Evolutionary conservation across 2,329 filamentous ascomycete genomes (phyloP).

Genomic region (Helicocarpus griseus): DNA sequence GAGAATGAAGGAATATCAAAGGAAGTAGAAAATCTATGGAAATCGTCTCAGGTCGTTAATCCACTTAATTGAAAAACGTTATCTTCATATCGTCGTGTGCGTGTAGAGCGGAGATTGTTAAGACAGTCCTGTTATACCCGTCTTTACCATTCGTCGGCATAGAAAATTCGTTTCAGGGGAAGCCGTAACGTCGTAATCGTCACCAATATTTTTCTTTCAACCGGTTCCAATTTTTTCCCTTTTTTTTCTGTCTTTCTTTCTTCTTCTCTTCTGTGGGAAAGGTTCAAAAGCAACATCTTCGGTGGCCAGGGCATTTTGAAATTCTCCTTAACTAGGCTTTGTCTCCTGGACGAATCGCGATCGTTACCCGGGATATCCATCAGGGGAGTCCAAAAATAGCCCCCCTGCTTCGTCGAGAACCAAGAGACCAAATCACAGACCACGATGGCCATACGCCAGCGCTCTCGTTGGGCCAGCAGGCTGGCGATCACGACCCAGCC

Average conservation of each 20-base stretch:
- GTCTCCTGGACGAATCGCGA: background rate
- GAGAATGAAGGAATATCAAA: slow-evolving; percentile 8
- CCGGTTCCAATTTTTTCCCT: background rate
- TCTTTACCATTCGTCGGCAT: background rate
- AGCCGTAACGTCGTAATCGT: background rate
- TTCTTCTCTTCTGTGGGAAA: background rate
- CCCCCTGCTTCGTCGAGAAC: background rate
- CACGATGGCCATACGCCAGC: slow-evolving; percentile 17
- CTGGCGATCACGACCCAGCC: slow-evolving; percentile 16
- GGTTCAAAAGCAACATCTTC: background rate
- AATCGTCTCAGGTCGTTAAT: slow-evolving; percentile 7
- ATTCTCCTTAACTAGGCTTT: background rate
- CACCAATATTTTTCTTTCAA: background rate
- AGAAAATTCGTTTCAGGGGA: background rate
- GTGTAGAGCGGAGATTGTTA: background rate
- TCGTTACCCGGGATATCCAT: background rate
- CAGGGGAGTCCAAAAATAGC: background rate
- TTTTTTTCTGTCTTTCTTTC: background rate
- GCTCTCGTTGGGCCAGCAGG: slow-evolving; percentile 16
- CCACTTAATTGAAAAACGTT: too few relatives aligned
- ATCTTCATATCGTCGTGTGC: background rate
- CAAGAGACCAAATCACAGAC: slow-evolving; percentile 4
- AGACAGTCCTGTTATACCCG: slow-evolving; percentile 4
- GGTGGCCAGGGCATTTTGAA: background rate
- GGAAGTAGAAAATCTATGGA: slow-evolving; percentile 7